Evolutionary conservation across 495 filamentous ascomycete species (phyloP).

Genomic region (Usnea hakonensis): DNA sequence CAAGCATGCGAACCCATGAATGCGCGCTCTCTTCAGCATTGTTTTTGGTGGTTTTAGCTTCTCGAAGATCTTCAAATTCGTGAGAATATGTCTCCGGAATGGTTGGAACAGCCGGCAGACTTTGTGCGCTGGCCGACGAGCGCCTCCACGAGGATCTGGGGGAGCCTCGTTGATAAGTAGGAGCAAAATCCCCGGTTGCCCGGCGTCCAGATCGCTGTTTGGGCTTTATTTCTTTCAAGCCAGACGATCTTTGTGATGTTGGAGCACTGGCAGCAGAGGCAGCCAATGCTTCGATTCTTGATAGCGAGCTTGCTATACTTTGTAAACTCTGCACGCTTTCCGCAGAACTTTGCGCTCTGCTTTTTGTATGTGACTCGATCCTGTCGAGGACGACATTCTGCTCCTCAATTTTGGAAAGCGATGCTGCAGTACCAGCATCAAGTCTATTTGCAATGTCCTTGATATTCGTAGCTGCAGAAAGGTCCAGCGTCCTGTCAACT

Average conservation of each 20-base stretch:
- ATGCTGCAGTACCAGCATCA: conserved; percentile 2
- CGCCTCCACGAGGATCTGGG: background rate
- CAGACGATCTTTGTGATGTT: background rate
- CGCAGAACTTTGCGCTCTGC: conserved; percentile 1
- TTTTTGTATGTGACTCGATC: conserved; percentile 7
- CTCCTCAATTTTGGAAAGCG: conserved; percentile 3
- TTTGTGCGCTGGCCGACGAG: background rate
- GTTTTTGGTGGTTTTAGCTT: background rate
- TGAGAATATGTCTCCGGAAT: background rate
- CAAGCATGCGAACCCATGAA: background rate
- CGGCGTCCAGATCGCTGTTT: background rate
- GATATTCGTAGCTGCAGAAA: background rate
- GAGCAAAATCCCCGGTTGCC: conserved; percentile 1
- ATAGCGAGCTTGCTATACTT: conserved; percentile 15
- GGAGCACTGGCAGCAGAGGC: conserved; percentile 1
- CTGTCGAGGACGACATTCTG: conserved; percentile 3
- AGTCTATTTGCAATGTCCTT: background rate
- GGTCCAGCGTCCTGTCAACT: conserved; percentile 5
- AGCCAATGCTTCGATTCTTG: conserved; percentile 13
- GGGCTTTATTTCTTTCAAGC: background rate
- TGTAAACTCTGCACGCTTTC: conserved; percentile 9
- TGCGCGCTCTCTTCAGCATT: background rate
- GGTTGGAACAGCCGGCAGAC: background rate
- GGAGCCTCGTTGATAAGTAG: background rate
- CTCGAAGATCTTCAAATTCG: background rate